Evolutionary conservation across 139 green algal species (phyloP).

Genomic region (Bryopsis sp.): DNA sequence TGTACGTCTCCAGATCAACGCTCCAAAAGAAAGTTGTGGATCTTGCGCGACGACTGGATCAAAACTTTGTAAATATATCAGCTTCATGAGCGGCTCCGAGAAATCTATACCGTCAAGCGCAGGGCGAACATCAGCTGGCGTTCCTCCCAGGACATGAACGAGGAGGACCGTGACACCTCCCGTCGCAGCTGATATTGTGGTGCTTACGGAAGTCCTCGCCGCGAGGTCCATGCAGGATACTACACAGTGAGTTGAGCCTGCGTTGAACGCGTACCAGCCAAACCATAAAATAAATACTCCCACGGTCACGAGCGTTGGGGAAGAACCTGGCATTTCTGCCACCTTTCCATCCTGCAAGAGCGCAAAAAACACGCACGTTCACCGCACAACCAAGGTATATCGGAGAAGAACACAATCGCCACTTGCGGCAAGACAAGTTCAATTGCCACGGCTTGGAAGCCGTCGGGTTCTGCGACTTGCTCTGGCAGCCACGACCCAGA

Average conservation of each 20-base stretch:
- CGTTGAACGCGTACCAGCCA: slow-evolving; percentile 77
- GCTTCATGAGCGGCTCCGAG: too few species aligned
- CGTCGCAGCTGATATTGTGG: slow-evolving; percentile 49
- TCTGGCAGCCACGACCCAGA: too few species aligned
- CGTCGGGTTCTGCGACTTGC: too few species aligned
- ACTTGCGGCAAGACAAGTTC: too few species aligned
- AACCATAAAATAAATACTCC: slow-evolving; percentile 73
- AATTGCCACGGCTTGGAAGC: too few species aligned
- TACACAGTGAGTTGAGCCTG: slow-evolving; percentile 37
- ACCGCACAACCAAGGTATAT: too few species aligned
- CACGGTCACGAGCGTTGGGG: slow-evolving; percentile 37
- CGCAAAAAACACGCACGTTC: too few species aligned
- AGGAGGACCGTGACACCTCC: slow-evolving; percentile 48
- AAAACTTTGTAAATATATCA: too few species aligned
- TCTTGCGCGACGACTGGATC: too few species aligned
- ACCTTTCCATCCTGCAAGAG: slow-evolving; percentile 50
- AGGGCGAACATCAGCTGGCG: slow-evolving; percentile 28
- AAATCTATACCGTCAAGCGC: slow-evolving; percentile 42
- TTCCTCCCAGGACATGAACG: slow-evolving; percentile 26
- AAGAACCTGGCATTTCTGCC: slow-evolving; percentile 36
- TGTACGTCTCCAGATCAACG: too few species aligned
- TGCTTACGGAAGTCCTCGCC: slow-evolving; percentile 45
- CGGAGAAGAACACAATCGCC: too few species aligned
- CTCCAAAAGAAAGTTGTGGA: too few species aligned
- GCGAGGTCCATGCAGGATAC: slow-evolving; percentile 28